Evolutionary conservation across 768 basidiomycete species (phyloP), one percentile per base, ranked within the genome.

Genomic region (Phlebiopsis gigantea): DNA sequence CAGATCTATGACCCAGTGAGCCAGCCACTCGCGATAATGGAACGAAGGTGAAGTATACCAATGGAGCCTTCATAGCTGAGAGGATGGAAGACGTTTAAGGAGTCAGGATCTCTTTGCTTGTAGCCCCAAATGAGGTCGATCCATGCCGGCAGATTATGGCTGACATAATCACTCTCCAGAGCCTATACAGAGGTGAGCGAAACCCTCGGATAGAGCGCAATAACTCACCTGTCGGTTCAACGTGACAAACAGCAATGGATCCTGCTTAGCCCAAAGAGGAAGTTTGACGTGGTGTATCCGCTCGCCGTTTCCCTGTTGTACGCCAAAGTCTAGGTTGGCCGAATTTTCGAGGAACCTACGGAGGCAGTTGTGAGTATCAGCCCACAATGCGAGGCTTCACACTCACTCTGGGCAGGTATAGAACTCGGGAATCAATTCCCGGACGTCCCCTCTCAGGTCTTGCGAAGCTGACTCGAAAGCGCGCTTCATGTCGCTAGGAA

Each of bases 91-190:
- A 87, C 88, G 63, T 97, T 98, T 57, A 87, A 71, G 0, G 88
- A 81, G 6, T 79, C 80, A 0, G 81, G 74, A 65, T 95, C 92
- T 3, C 83, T 83, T 75, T 96, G 91, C 59, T 90, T 90, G 68
- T 72, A 82, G 31, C 90, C 90, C 91, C 94, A 98, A 51, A 95
- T 90, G 28, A 97, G 78, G 65, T 98, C 95, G 61, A 98, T 95
- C 94, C 95, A 97, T 9, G 81, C 79, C 0, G 89, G 85, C 10
- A 98, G 76, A 61, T 88, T 78, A 61, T 89, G 83, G 72, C 91
- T 93, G 53, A 93, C 94, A 62, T 85, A 81, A 45, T 87, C 80
- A 61, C 92, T 94, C 72, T 98, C 93, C 19, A 96, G 77, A 0
- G 93, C 93, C 90, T n/a, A n/a, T 93, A 29, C 4, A 24, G 50